Percentiles rank a stretch among this genome's conserved stretches.
Evolutionary conservation across 805 yeast genomes (phyloP).

Genomic region (Pichia phayaonensis): DNA sequence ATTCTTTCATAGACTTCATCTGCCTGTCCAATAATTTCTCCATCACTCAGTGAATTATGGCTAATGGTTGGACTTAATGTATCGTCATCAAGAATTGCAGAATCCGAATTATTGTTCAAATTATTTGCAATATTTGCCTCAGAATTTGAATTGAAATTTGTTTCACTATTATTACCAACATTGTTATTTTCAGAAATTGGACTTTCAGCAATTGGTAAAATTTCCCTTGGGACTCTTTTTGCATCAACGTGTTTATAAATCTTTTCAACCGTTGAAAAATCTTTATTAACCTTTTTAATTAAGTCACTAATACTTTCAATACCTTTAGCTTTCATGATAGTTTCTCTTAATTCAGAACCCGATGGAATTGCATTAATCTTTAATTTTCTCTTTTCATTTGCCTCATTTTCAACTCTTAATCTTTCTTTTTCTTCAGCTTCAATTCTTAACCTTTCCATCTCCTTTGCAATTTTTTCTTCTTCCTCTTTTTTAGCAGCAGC

Average conservation of each 20-base stretch:
- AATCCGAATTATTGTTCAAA: neutral
- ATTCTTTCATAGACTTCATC: conserved; percentile 69
- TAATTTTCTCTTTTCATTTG: conserved; percentile 12
- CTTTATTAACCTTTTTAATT: conserved; percentile 54
- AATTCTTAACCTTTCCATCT: conserved; percentile 6
- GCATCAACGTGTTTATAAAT: conserved; percentile 19
- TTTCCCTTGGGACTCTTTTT: neutral
- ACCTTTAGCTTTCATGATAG: conserved; percentile 69
- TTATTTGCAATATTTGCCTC: neutral
- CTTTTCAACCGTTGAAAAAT: conserved; percentile 27
- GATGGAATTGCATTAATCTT: conserved; percentile 38
- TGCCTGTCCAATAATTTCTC: conserved; percentile 33
- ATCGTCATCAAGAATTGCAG: conserved; percentile 5
- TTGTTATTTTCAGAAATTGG: neutral
- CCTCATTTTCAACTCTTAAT: conserved; percentile 1
- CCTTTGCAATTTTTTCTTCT: conserved; percentile 1
- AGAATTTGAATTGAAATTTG: neutral
- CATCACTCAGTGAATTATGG: conserved; percentile 16
- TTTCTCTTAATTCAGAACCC: conserved; percentile 47
- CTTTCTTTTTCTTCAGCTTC: conserved; percentile 8
- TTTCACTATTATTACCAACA: neutral
- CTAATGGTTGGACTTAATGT: conserved; percentile 16
- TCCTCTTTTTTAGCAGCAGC: neutral
- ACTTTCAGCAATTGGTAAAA: neutral
- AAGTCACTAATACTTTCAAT: conserved; percentile 61